Percentiles rank a stretch among this genome's conserved stretches.
Evolutionary conservation across 208 protist species (phyloP).

Genomic region (Wallacemonas rigidus): DNA sequence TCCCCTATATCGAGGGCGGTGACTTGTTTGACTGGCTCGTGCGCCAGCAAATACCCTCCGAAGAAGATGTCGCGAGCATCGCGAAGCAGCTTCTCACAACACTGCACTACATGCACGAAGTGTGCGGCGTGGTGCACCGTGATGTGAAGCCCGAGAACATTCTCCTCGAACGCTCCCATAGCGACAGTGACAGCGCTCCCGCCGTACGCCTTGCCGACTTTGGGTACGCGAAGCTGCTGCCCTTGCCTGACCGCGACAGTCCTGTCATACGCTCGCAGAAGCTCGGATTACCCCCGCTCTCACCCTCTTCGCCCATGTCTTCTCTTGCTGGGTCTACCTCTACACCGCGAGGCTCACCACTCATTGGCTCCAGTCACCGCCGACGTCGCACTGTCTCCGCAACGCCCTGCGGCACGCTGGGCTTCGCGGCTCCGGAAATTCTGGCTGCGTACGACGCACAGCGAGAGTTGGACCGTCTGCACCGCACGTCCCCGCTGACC

Average conservation of each 20-base stretch:
- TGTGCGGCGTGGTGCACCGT: constrained; percentile 43
- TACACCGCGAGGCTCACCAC: background rate
- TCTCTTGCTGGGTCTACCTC: background rate
- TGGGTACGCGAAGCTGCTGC: constrained; percentile 46
- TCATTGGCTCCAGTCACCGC: background rate
- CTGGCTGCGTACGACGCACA: constrained; percentile 44
- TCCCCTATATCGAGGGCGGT: constrained; percentile 44
- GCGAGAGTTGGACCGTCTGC: constrained; percentile 18
- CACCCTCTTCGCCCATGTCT: constrained; percentile 5
- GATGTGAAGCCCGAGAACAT: constrained; percentile 35
- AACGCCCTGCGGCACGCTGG: constrained; percentile 53
- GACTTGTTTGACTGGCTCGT: constrained; percentile 71
- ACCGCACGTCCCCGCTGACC: constrained; percentile 14
- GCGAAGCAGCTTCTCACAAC: constrained; percentile 46
- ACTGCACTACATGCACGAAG: constrained; percentile 53
- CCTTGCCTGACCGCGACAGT: constrained; percentile 16
- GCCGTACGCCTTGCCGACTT: constrained; percentile 56
- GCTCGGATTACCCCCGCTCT: constrained; percentile 5
- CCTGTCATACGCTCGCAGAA: constrained; percentile 10
- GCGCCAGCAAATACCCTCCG: constrained; percentile 38
- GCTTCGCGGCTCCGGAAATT: constrained; percentile 60
- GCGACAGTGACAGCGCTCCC: background rate
- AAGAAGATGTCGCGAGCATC: constrained; percentile 48
- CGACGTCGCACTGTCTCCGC: constrained; percentile 22
- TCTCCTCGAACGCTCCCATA: constrained; percentile 5